These are phyloP conservation scores for Berkeleyomyces basicola DNA, from an alignment of 2,329 filamentous ascomycete genomes.

Conservation along the genomic window DNA sequence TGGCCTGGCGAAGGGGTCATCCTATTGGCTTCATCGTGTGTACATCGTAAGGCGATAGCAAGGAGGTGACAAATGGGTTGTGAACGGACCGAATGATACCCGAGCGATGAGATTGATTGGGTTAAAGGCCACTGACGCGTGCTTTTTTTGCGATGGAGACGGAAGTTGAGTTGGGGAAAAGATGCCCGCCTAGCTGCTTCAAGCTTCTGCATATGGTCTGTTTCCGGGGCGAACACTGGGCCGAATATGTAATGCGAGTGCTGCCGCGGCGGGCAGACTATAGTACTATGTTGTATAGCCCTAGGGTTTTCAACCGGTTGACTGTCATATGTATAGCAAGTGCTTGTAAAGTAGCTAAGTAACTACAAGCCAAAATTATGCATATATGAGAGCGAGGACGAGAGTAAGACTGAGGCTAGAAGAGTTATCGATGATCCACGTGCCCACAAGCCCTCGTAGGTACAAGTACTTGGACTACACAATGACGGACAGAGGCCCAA, in stretches of 20 bases:
- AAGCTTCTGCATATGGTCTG: neutral
- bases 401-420: too few species aligned
- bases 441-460: too few species aligned
- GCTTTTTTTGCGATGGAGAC: neutral
- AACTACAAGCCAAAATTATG: too few species aligned
- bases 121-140: neutral
- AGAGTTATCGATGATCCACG: too few species aligned
- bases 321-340: too few species aligned
- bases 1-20: neutral
- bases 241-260: neutral
- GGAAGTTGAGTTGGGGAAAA: neutral
- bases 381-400: too few species aligned
- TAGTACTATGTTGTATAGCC: too few species aligned
- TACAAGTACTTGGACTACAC: too few species aligned
- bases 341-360: too few species aligned
- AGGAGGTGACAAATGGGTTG: neutral
- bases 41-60: neutral
- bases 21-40: too few species aligned
- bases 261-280: neutral
- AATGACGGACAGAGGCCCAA: too few species aligned
- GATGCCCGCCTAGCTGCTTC: neutral
- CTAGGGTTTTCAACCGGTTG: too few species aligned
- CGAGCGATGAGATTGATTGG: neutral
- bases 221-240: neutral
- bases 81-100: neutral